Conservation (phyloP, 441 rosid species). For the Bocquillonia castaneifolia region DNA sequence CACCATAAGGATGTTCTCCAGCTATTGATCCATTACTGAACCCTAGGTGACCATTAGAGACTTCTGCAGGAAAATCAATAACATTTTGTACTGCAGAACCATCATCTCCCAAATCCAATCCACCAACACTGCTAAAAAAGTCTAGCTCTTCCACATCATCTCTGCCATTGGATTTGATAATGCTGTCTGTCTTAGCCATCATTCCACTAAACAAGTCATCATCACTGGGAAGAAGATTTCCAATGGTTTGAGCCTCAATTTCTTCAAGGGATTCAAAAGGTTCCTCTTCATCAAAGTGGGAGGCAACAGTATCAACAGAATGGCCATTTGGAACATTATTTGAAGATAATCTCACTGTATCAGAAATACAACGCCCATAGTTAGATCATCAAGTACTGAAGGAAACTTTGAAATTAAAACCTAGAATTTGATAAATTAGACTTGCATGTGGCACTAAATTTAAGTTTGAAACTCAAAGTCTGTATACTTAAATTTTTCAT, state of each 20-base stretch:
- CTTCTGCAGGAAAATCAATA: constrained; percentile 33
- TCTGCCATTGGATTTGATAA: constrained; percentile 28
- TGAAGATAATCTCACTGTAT: constrained; percentile 50
- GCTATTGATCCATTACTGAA: constrained; percentile 27
- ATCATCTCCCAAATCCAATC: constrained; percentile 64
- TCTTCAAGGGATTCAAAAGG: constrained; percentile 53
- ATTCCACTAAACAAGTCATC: constrained; percentile 66
- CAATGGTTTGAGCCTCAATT: constrained; percentile 64
- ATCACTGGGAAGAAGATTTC: constrained; percentile 64
- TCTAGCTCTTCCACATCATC: constrained; percentile 60
- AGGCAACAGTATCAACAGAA: constrained; percentile 39
- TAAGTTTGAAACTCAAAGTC: constrained; percentile 9
- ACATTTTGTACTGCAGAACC: constrained; percentile 27
- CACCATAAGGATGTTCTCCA: constrained; percentile 45
- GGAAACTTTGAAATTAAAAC: constrained; percentile 20
- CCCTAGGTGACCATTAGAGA: constrained; percentile 30
- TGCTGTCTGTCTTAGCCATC: constrained; percentile 37
- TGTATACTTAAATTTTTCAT: background rate
- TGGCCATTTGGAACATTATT: constrained; percentile 36
- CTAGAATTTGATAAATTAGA: constrained; percentile 8
- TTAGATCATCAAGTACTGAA: constrained; percentile 16
- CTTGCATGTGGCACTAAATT: constrained; percentile 1
- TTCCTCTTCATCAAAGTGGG: constrained; percentile 48
- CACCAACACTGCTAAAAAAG: constrained; percentile 61
- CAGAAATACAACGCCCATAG: constrained; percentile 21